Evolutionary conservation across 2,329 filamentous ascomycete species (phyloP).

Genomic region (Knufia petricola): DNA sequence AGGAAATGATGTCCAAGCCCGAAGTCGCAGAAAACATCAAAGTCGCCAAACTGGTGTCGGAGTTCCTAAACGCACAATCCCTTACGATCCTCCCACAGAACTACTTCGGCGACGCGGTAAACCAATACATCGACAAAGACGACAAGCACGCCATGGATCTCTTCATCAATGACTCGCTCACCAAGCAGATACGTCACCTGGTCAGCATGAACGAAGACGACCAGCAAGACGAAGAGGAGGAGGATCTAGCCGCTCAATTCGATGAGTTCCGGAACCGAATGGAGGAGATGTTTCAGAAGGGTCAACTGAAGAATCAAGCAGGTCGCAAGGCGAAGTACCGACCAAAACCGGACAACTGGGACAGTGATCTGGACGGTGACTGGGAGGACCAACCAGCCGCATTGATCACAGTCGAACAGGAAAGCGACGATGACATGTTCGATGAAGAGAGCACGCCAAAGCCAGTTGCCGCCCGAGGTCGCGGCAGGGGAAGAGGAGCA

Average conservation of each 20-base stretch:
- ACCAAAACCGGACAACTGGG: conserved; percentile 71
- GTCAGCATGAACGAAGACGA: conserved; percentile 57
- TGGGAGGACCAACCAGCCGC: conserved; percentile 76
- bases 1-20: conserved; percentile 52
- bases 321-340: conserved; percentile 51
- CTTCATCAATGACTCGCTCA: conserved; percentile 64
- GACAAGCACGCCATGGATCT: conserved; percentile 85
- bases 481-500: conserved; percentile 37
- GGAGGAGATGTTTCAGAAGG: conserved; percentile 61
- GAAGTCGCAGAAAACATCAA: conserved; percentile 63
- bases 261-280: conserved; percentile 59
- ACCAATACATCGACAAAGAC: conserved; percentile 87
- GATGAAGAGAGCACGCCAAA: conserved; percentile 33
- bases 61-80: conserved; percentile 78
- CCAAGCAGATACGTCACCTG: conserved; percentile 61
- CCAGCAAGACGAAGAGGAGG: conserved; percentile 55
- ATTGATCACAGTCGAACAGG: conserved; percentile 38
- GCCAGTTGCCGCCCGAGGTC: conserved; percentile 36
- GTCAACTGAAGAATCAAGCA: conserved; percentile 45
- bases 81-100: conserved; percentile 89
- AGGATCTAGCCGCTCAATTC: conserved; percentile 64
- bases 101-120: conserved; percentile 84
- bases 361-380: conserved; percentile 75
- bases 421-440: conserved; percentile 34
- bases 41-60: conserved; percentile 77